Percentiles rank a stretch among this genome's conserved stretches.
Conservation (phyloP, 2,329 filamentous ascomycete genomes). For the Fusarium pseudoanthophilum region DNA sequence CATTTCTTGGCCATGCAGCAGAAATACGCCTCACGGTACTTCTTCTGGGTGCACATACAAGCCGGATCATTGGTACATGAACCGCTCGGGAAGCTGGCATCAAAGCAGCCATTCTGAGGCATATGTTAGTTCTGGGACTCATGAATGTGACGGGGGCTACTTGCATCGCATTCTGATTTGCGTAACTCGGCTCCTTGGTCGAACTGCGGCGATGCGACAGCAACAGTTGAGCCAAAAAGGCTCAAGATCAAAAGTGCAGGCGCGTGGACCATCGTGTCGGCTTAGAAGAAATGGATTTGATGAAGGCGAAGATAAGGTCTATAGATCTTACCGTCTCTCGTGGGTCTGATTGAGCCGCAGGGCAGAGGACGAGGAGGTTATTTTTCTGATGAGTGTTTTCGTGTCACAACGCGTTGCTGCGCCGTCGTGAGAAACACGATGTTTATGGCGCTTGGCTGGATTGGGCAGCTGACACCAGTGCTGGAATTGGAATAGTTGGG, state of each 20-base stretch:
- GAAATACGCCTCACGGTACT: conserved; percentile 6
- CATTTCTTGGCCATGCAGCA: conserved; percentile 10
- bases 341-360: accelerated
- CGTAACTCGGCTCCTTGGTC: not conserved
- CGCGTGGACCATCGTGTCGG: not conserved
- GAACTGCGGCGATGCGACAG: not conserved
- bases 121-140: accelerated
- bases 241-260: not conserved
- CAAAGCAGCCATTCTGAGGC: not conserved
- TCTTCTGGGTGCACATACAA: conserved; percentile 1
- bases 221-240: not conserved
- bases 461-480: not conserved
- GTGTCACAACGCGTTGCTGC: not conserved
- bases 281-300: too few species aligned
- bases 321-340: accelerated
- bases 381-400: not conserved
- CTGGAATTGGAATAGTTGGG: not conserved
- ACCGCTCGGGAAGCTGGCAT: not conserved
- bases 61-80: conserved; percentile 3
- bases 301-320: accelerated
- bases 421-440: not conserved
- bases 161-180: conserved; percentile 10
- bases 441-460: not conserved
- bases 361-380: accelerated
- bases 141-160: accelerated